These are phyloP conservation scores for Coelastrella sp. DNA, from an alignment of 139 green algal genomes.

Conservation along the genomic window DNA sequence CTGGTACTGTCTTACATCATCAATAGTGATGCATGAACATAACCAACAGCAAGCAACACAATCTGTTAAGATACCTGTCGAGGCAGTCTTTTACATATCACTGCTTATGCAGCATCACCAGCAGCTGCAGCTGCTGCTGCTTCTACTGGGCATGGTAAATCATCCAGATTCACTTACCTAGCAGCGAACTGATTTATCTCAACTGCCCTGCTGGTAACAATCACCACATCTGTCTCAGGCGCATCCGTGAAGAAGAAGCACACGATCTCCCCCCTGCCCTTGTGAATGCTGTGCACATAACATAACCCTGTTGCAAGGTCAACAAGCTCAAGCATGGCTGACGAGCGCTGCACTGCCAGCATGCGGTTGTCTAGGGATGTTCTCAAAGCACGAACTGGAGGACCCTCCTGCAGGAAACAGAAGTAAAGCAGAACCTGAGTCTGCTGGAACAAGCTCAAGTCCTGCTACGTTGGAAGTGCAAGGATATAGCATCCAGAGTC, in stretches of 20 bases:
- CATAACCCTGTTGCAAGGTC: slow-evolving; percentile 53
- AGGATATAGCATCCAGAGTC: too few relatives aligned
- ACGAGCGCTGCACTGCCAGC: slow-evolving; percentile 57
- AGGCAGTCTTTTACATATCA: too few relatives aligned
- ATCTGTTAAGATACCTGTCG: too few relatives aligned
- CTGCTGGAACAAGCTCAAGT: too few relatives aligned
- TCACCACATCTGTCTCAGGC: slow-evolving; percentile 59
- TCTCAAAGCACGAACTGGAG: slow-evolving; percentile 51
- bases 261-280: slow-evolving; percentile 51
- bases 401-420: slow-evolving; percentile 47
- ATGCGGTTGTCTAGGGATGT: slow-evolving; percentile 62
- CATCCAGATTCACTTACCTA: slow-evolving; percentile 1
- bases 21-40: too few relatives aligned
- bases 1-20: too few relatives aligned
- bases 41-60: background rate
- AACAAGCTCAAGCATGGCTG: slow-evolving; percentile 56
- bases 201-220: slow-evolving; percentile 55
- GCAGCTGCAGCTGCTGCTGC: too few relatives aligned
- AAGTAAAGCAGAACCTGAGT: background rate
- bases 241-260: slow-evolving; percentile 69
- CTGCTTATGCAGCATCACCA: too few relatives aligned
- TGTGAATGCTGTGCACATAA: slow-evolving; percentile 54
- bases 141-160: too few relatives aligned
- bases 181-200: slow-evolving; percentile 58
- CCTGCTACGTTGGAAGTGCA: too few relatives aligned